Base-by-base conservation (phyloP, 441 rosid genomes). In the Flueggea neowawraea region DNA sequence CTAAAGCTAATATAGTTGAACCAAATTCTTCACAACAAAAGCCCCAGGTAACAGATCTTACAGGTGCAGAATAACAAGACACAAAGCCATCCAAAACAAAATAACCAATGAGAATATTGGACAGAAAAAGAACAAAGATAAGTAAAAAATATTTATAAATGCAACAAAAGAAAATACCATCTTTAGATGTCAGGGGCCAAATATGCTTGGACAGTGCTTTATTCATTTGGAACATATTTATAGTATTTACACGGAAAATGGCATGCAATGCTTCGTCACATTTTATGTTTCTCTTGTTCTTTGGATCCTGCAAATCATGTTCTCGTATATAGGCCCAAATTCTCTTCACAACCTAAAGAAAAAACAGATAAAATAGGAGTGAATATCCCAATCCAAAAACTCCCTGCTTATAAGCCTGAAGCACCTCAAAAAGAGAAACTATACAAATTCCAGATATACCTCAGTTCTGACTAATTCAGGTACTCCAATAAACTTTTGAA, bases 381-480 rank as follows among this genome's bases (percentile, higher is more conserved):
- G 36, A 31, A 41, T 48, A 13, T 22, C 36, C 13, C 14, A 48
- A 11, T 28, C 56, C 14, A 55, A 45, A 31, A 45, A 1, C 62
- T 45, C 10, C 32, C n/a, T 49, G 58, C 47, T n/a, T 12, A 47
- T 12, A 47, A 10, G 50, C 50, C n/a, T 47, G 41, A 36, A 36
- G 41, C 9, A 36, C 41, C 9, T 36, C 41, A 47, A 10, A 14
- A 14, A 47, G 50, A 0, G n/a, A 12, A 4, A 47, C 50, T 2
- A 47, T 10, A 14, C 14, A 47, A 47, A 11, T 10, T 47, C 14
- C 50, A 10, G 9, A 14, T 15, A 39, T 56, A 86, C 98, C 94
- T 92, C 86, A 41, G 96, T 86, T 73, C 98, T 81, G 50, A 86
- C 92, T 71, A 90, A 77, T 55, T 83, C 90, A 57, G 96, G 60